Evolutionary conservation across 805 yeast species (phyloP).

Genomic region (Candida jianshihensis): DNA sequence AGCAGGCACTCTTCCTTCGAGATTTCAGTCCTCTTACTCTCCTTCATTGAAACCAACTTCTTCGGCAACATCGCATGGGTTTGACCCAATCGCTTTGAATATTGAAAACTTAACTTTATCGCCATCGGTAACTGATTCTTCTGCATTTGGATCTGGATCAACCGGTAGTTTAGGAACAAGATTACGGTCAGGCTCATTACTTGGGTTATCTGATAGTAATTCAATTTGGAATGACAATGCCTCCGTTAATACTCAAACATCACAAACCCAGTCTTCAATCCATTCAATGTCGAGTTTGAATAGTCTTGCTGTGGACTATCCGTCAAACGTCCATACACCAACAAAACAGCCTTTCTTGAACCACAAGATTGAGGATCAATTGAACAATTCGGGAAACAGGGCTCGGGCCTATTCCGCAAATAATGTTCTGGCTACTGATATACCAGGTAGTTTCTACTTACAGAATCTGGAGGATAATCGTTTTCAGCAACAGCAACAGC

Average conservation of each 20-base stretch:
- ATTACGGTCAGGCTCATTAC: constrained; percentile 50
- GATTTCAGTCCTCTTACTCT: constrained; percentile 31
- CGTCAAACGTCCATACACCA: constrained; percentile 16
- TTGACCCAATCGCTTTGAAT: constrained; percentile 17
- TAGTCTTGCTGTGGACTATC: background rate
- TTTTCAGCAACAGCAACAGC: constrained; percentile 7
- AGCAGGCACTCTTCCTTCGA: constrained; percentile 75
- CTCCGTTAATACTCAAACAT: background rate
- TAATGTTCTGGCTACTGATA: constrained; percentile 16
- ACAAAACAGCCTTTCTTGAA: constrained; percentile 7
- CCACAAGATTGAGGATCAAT: constrained; percentile 13
- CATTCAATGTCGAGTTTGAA: constrained; percentile 1
- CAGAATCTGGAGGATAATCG: constrained; percentile 7
- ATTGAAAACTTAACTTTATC: constrained; percentile 17
- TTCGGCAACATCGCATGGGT: constrained; percentile 3
- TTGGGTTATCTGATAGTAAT: constrained; percentile 30
- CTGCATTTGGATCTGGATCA: background rate
- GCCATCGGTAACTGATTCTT: constrained; percentile 1
- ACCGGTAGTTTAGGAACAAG: constrained; percentile 24
- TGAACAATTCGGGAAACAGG: constrained; percentile 7
- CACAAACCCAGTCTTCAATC: constrained; percentile 2
- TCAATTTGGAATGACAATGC: constrained; percentile 51
- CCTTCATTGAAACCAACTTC: constrained; percentile 12
- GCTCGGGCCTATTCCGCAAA: constrained; percentile 22
- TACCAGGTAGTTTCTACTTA: constrained; percentile 6